Evolutionary conservation across 108 stramenopile species (phyloP).

Genomic region (Parietichytrium sp.): DNA sequence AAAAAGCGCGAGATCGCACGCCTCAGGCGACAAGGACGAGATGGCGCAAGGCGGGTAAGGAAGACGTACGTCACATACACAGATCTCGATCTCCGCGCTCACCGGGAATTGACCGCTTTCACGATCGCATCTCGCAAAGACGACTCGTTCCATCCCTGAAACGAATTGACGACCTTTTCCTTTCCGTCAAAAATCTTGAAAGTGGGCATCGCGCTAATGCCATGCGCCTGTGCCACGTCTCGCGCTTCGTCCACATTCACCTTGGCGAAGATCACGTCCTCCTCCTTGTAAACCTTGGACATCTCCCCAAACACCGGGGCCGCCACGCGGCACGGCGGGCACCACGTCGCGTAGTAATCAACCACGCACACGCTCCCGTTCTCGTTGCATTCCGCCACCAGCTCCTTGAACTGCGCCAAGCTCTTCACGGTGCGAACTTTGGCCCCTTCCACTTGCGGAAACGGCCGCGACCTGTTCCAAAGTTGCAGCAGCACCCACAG

Average conservation of each 20-base stretch:
- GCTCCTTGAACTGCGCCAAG: conserved; percentile 31
- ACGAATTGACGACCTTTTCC: not conserved
- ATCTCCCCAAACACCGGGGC: conserved; percentile 10
- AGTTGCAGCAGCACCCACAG: conserved; percentile 18
- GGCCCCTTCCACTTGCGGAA: conserved; percentile 2
- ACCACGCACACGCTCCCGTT: not conserved
- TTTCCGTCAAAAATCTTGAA: conserved; percentile 39
- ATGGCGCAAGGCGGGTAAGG: not conserved
- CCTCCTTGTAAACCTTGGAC: conserved; percentile 34
- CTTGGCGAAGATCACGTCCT: conserved; percentile 41
- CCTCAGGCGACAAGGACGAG: not conserved
- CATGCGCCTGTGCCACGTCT: conserved; percentile 5
- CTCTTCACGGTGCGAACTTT: not conserved
- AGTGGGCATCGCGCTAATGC: conserved; percentile 43
- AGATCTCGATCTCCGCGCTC: not conserved
- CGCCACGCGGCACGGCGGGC: conserved; percentile 35
- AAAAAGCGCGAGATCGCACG: too few relatives aligned
- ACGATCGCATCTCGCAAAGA: conserved; percentile 10
- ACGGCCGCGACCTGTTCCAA: not conserved
- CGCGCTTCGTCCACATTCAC: conserved; percentile 36
- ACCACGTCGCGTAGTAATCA: conserved; percentile 47
- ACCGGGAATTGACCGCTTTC: not conserved
- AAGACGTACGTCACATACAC: not conserved
- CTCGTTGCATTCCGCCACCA: not conserved
- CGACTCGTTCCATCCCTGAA: conserved; percentile 30